Base-by-base conservation (phyloP, 2,329 filamentous ascomycete genomes). In the Aquanectria penicillioides region DNA sequence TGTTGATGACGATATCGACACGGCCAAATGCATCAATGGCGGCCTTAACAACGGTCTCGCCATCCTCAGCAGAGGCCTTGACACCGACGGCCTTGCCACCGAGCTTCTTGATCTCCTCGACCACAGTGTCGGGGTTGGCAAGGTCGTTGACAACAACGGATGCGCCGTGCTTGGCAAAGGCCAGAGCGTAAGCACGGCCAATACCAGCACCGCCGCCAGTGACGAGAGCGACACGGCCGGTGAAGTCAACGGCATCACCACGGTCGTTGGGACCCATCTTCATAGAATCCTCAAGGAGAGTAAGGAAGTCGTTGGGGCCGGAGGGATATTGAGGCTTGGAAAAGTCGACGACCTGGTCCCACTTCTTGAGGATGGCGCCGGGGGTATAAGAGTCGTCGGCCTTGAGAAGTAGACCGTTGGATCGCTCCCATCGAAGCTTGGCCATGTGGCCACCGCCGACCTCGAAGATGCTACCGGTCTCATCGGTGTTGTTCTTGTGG, bases 1-100 rank as follows among this genome's bases (percentile, higher is more conserved):
- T 99, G 88, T 99, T 99, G 82, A 99, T 86, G 64, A 99, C 79
- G 63, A 99, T 94, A 74, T 99, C 95, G 70, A 99, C 86, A 70
- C 95, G 92, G 70, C 95, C 95, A 75, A 91, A 98, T 34, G 90
- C 89, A 73, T 98, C 94, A 71, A 99, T 96, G 54, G 94, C 94
- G 57, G 87, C 89, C 85, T 97, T 96, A 70, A 99, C 89, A 41
- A 98, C 92, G 33, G 85, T 85, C 53, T 97, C 94, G 41, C 95
- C 95, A 61, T 99, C 93, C 76, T 97, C 92, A 59, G 94, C 94
- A 44, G 92, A 96, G 57, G 92, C 93, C 83, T 97, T 97, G 78
- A 96, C 93, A 69, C 93, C 93, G 57, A 92, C 91, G 23, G 95
- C 94, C 80, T 96, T 90, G 65, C 94, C 94, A 57, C 95, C 95